Evolutionary conservation across 2,329 filamentous ascomycete genomes (phyloP), one percentile per base, ranked within the genome.

Genomic region (Chaetothyriales sp.): DNA sequence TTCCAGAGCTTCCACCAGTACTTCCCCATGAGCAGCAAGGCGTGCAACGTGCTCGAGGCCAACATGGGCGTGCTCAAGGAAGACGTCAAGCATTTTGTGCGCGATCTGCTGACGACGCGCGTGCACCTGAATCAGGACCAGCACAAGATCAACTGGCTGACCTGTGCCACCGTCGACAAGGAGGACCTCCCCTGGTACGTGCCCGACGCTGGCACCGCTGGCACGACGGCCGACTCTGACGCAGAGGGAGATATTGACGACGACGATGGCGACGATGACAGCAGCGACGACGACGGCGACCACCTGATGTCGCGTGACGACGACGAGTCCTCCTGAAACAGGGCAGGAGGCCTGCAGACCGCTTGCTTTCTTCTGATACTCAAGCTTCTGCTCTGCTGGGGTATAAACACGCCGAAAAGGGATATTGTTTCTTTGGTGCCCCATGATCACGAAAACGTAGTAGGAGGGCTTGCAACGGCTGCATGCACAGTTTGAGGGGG

Each of bases 141-240:
- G 22, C 66, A 63, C 29, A 63, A 63, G 0, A 56, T 74, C 29
- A 49, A 62, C 2, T 73, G 74, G 59, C 62, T 76, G 48, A 74
- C 73, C 1, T 74, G 72, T 58, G 64, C 63, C 10, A 62, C 66
- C 9, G 64, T 77, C 44, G 60, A 64, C n/a, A 60, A 61, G 18
- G 57, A 59, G 52, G 65, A 74, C 60, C 62, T 71, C 58, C 70
- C 70, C 0, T 74, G 72, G 68, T 52, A 59, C 9, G 49, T 54
- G 5, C 44, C 44, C 13, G 44, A 20, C 44, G 22, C 44, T 46
- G 44, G n/a, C n/a, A 18, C 18, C 44, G n/a, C 22, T 40, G 10
- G 10, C 15, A 2, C 33, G 51, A 48, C 13, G 43, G 43, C 37
- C 10, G 49, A 46, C 18, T 40, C 43, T 10, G 40, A 50, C 7